Conservation (phyloP, 768 basidiomycete species). For the Mycena venus region DNA sequence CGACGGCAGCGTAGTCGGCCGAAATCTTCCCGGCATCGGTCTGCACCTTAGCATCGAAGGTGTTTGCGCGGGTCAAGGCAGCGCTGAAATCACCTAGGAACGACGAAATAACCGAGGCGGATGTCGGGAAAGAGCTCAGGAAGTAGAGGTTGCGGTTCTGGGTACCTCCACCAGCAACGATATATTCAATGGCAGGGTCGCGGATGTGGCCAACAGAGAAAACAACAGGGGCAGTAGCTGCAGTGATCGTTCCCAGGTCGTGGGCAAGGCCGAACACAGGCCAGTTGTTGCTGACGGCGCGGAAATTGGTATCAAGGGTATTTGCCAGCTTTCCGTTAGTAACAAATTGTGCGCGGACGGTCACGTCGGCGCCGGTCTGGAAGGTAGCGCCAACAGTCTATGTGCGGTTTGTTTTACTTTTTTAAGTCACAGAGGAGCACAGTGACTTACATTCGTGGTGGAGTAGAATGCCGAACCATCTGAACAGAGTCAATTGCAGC, state of each 20-base stretch:
- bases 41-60: conserved; percentile 62
- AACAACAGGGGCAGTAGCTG: conserved; percentile 51
- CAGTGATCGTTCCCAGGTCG: conserved; percentile 64
- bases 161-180: conserved; percentile 51
- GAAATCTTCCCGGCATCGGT: conserved; percentile 63
- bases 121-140: conserved; percentile 44
- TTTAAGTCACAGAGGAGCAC: neutral
- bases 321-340: conserved; percentile 66
- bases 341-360: conserved; percentile 72
- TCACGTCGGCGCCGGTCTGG: conserved; percentile 68
- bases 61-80: conserved; percentile 58
- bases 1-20: conserved; percentile 61
- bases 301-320: conserved; percentile 68
- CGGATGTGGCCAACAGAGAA: conserved; percentile 64
- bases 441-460: conserved; percentile 57
- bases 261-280: conserved; percentile 74
- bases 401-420: neutral
- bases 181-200: conserved; percentile 63
- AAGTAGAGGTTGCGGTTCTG: conserved; percentile 48
- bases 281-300: conserved; percentile 68
- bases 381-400: conserved; percentile 64
- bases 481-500: no score
- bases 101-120: conserved; percentile 51
- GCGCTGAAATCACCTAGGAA: conserved; percentile 57
- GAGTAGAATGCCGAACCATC: conserved; percentile 78